Conservation (phyloP, 169 alveolate genomes). For the Cryptosporidium ryanae region DNA sequence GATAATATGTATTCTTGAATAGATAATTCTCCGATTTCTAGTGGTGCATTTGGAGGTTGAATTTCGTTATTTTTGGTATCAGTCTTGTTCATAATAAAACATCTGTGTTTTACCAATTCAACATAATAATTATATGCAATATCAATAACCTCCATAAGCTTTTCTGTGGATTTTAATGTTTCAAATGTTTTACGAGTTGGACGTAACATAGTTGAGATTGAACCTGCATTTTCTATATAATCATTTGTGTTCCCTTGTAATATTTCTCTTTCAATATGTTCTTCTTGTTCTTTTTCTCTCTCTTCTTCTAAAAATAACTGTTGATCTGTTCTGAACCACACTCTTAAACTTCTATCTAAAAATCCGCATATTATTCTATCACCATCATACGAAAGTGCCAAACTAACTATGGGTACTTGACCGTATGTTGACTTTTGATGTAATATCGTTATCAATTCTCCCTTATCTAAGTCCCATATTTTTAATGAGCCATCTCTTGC, state of each 20-base stretch:
- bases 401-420: constrained; percentile 58
- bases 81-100: constrained; percentile 48
- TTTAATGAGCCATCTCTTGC: constrained; percentile 82
- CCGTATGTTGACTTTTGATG: constrained; percentile 68
- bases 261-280: constrained; percentile 81
- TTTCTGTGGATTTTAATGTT: constrained; percentile 84
- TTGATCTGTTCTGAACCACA: constrained; percentile 83
- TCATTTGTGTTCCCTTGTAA: constrained; percentile 83
- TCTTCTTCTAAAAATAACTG: constrained; percentile 85
- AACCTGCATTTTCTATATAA: constrained; percentile 79
- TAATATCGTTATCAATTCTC: constrained; percentile 41
- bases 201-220: constrained; percentile 79
- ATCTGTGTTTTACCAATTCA: constrained; percentile 74
- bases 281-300: constrained; percentile 85
- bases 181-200: constrained; percentile 86
- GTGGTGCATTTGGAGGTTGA: constrained; percentile 77
- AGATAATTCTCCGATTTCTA: constrained; percentile 76
- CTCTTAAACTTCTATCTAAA: constrained; percentile 81
- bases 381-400: constrained; percentile 51
- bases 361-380: constrained; percentile 68
- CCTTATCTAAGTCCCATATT: constrained; percentile 84
- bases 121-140: constrained; percentile 76
- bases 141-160: constrained; percentile 80
- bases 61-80: background rate
- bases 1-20: constrained; percentile 76